Percentiles rank a stretch among this genome's conserved stretches.
These are phyloP conservation scores for Cryphonectria carpinicola DNA, from an alignment of 2,329 filamentous ascomycete genomes.

Conservation along the genomic window DNA sequence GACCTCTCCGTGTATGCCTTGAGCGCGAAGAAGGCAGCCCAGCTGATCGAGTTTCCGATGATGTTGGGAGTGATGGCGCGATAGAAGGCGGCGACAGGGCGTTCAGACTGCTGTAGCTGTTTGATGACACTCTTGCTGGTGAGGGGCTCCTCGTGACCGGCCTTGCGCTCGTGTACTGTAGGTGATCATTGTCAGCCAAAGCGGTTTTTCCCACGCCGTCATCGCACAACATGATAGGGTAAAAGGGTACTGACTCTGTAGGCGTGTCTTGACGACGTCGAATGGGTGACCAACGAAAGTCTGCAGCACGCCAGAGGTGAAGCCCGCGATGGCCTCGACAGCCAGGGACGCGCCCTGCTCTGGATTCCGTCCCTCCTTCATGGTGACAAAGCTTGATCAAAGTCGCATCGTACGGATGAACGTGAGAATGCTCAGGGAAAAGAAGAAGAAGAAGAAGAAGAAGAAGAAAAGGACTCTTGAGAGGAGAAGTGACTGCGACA, in stretches of 20 bases:
- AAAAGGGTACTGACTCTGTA: constrained; percentile 68
- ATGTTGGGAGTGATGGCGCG: constrained; percentile 89
- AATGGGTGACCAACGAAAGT: constrained; percentile 90
- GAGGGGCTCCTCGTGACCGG: constrained; percentile 43
- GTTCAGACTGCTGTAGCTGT: constrained; percentile 52
- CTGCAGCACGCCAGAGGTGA: constrained; percentile 84
- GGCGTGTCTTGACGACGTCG: constrained; percentile 93
- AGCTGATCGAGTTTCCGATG: constrained; percentile 85
- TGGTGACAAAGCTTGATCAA: constrained; percentile 14
- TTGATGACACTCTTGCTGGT: constrained; percentile 59
- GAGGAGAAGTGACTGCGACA: not conserved
- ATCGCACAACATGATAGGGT: not conserved
- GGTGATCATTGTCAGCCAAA: not conserved
- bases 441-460: too few relatives aligned
- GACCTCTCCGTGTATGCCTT: constrained; percentile 59
- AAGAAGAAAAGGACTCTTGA: not conserved
- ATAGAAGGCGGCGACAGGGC: constrained; percentile 74
- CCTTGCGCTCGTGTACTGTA: constrained; percentile 53
- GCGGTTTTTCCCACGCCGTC: accelerated
- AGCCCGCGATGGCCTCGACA: constrained; percentile 86
- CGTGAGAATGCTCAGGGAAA: not conserved
- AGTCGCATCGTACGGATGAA: constrained; percentile 23
- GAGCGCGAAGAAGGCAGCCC: constrained; percentile 91
- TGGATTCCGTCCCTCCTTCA: constrained; percentile 47
- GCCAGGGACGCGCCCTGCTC: constrained; percentile 69